These are phyloP conservation scores for Fusarium sublunatum DNA, from an alignment of 2,329 filamentous ascomycete species.

Conservation along the genomic window DNA sequence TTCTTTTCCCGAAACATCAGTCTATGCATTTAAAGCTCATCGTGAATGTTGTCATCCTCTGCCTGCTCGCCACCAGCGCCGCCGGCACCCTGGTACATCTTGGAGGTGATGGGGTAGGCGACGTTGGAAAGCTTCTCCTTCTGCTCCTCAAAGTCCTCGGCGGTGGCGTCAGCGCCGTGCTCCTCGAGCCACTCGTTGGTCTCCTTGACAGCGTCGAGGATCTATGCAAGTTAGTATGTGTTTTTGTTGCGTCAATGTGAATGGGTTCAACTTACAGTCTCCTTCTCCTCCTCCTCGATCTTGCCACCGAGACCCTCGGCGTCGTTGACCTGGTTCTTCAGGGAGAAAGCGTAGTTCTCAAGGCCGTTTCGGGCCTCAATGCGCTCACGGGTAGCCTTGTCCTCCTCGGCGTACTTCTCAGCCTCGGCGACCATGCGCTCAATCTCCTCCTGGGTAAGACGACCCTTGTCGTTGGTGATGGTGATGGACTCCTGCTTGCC, in stretches of 20 bases:
- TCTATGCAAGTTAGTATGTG: constrained; percentile 61
- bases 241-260: not conserved
- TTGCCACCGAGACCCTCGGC: constrained; percentile 97
- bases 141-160: constrained; percentile 99
- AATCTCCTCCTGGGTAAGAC: constrained; percentile 95
- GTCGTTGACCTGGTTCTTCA: constrained; percentile 99
- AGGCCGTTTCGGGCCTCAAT: constrained; percentile 96
- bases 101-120: constrained; percentile 98
- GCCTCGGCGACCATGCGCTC: constrained; percentile 99
- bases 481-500: constrained; percentile 98
- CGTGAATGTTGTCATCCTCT: constrained; percentile 81
- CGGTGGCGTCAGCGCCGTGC: constrained; percentile 84
- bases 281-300: constrained; percentile 99
- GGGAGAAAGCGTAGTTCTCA: constrained; percentile 98
- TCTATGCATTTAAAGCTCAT: constrained; percentile 77
- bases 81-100: constrained; percentile 82
- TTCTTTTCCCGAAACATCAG: constrained; percentile 43
- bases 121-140: constrained; percentile 98
- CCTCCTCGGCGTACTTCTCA: constrained; percentile 98
- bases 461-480: constrained; percentile 99
- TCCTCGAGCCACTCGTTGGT: constrained; percentile 96
- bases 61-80: constrained; percentile 70
- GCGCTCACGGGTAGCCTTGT: constrained; percentile 97
- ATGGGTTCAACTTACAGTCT: constrained; percentile 72
- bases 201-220: constrained; percentile 97